Evolutionary conservation across 2,329 filamentous ascomycete species (phyloP).

Genomic region (Tolypocladium album): DNA sequence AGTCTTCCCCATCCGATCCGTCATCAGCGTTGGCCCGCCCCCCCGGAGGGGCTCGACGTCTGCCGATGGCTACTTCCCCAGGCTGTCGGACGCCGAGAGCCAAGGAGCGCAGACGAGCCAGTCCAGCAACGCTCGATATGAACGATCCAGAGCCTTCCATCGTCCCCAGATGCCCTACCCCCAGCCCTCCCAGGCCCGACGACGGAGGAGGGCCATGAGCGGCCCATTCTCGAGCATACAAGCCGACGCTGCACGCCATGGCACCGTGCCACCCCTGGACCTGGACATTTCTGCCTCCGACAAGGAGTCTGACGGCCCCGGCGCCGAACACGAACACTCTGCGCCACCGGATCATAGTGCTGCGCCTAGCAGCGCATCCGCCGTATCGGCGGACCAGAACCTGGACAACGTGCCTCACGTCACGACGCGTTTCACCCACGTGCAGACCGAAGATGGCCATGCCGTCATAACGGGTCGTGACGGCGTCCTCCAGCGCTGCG

Average conservation of each 20-base stretch:
- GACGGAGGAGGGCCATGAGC: conserved; percentile 22
- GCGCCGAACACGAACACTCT: conserved; percentile 1
- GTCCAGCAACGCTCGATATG: conserved; percentile 16
- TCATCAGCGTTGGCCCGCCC: conserved; percentile 57
- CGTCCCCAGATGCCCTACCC: conserved; percentile 12
- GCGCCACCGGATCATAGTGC: neutral
- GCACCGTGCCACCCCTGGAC: conserved; percentile 21
- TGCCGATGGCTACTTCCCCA: conserved; percentile 27
- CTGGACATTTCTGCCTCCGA: conserved; percentile 21
- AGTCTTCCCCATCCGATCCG: conserved; percentile 75
- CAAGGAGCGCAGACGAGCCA: conserved; percentile 18
- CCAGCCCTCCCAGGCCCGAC: conserved; percentile 11
- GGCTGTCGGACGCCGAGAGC: conserved; percentile 19
- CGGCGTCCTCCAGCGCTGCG: conserved; percentile 65
- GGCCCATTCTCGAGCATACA: conserved; percentile 34
- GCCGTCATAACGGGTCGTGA: conserved; percentile 73
- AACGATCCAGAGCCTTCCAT: conserved; percentile 16
- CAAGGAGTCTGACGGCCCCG: conserved; percentile 19
- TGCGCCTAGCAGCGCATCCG: conserved; percentile 6
- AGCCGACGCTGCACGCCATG: conserved; percentile 29
- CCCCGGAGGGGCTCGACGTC: conserved; percentile 22
- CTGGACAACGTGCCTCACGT: conserved; percentile 36
- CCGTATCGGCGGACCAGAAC: conserved; percentile 11
- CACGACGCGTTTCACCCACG: conserved; percentile 68
- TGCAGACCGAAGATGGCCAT: conserved; percentile 67